These are phyloP conservation scores for Paecilomyces formosus DNA, from an alignment of 2,329 filamentous ascomycete genomes.

Conservation along the genomic window DNA sequence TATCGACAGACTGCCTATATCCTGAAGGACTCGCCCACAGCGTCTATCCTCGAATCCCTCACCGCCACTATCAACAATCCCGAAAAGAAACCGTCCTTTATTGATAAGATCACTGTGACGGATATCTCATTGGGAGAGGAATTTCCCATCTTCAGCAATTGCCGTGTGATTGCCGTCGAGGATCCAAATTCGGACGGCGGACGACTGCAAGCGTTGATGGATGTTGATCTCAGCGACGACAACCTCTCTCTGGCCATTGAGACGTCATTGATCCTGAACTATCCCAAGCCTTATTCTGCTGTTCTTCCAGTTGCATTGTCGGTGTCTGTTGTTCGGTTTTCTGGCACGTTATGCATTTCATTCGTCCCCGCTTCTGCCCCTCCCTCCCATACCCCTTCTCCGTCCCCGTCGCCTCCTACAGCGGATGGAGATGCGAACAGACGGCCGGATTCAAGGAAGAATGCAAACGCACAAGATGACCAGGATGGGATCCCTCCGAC, in stretches of 20 bases:
- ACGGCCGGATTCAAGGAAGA: background rate
- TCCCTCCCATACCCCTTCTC: conserved; percentile 26
- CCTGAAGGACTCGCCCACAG: conserved; percentile 55
- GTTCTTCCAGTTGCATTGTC: conserved; percentile 86
- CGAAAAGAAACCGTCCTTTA: conserved; percentile 78
- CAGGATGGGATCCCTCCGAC: conserved; percentile 38
- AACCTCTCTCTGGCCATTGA: conserved; percentile 92
- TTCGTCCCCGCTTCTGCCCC: conserved; percentile 64
- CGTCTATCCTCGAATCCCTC: conserved; percentile 70
- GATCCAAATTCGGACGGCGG: conserved; percentile 55
- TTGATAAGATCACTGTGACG: conserved; percentile 89
- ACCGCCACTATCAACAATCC: conserved; percentile 82
- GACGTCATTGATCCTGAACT: conserved; percentile 90
- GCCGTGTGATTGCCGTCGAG: conserved; percentile 79
- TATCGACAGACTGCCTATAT: conserved; percentile 87
- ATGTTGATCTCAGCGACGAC: conserved; percentile 85
- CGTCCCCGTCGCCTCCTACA: conserved; percentile 18
- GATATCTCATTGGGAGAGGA: conserved; percentile 93
- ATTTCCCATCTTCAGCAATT: conserved; percentile 98
- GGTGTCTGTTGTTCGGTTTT: conserved; percentile 89
- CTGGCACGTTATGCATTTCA: conserved; percentile 85
- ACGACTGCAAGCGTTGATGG: conserved; percentile 86
- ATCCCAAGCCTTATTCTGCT: conserved; percentile 80
- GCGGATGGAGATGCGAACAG: background rate
- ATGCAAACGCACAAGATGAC: conserved; percentile 6